A percentile compares a stretch with the other conserved stretches of the same genome.
phyloP scores from a whole-genome alignment of 2,329 filamentous ascomycete species.

The Cadophora sp. region DNA sequence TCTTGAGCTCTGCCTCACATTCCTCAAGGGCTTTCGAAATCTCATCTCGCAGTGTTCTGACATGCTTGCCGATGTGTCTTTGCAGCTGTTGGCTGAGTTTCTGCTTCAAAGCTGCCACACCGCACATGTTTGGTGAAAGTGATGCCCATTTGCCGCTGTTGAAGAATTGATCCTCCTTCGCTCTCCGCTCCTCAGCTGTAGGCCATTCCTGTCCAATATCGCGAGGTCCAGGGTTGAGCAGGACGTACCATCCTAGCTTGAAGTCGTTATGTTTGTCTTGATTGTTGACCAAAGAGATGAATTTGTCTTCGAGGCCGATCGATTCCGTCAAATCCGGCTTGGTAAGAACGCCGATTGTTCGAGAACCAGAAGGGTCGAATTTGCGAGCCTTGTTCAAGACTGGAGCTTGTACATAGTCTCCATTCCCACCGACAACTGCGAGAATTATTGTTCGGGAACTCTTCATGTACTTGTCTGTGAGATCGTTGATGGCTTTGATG shows the following conservation, averaged over 20 bases:
- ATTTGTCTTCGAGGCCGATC: constrained; percentile 29
- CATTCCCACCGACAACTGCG: constrained; percentile 43
- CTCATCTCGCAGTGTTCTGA: constrained; percentile 19
- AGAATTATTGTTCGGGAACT: constrained; percentile 61
- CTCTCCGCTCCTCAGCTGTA: constrained; percentile 17
- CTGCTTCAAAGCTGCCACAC: constrained; percentile 22
- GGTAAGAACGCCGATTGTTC: constrained; percentile 57
- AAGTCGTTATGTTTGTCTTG: constrained; percentile 28
- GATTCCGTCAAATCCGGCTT: constrained; percentile 56
- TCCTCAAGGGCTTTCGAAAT: constrained; percentile 24
- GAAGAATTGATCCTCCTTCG: constrained; percentile 28
- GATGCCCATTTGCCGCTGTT: constrained; percentile 24
- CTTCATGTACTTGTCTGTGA: constrained; percentile 61
- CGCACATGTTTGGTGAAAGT: constrained; percentile 22
- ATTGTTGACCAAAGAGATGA: constrained; percentile 27
- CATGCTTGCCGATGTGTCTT: constrained; percentile 30
- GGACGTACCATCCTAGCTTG: constrained; percentile 28
- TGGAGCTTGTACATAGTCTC: constrained; percentile 28
- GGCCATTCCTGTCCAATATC: constrained; percentile 22
- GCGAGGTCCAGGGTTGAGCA: constrained; percentile 26
- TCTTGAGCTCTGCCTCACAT: constrained; percentile 27
- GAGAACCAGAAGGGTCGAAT: constrained; percentile 46
- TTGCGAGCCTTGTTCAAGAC: constrained; percentile 42
- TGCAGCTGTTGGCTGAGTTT: constrained; percentile 29
- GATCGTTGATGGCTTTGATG: constrained; percentile 51